phyloP scores from a whole-genome alignment of 163 green algal species.

The Chloroidium sp. region DNA sequence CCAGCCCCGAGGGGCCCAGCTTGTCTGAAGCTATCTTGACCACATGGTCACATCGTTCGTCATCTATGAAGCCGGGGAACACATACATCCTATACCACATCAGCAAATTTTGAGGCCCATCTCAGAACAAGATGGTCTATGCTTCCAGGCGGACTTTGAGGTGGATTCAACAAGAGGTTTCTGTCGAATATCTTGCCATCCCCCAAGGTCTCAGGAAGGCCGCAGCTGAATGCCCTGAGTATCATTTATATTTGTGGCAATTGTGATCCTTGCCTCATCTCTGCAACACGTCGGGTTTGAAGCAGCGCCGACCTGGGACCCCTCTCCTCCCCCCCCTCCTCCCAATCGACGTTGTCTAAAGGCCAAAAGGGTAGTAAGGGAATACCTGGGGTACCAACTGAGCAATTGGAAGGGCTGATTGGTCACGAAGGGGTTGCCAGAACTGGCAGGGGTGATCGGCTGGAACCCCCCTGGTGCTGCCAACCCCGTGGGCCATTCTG shows the following conservation, averaged over 20 bases:
- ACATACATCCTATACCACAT: conserved; percentile 33
- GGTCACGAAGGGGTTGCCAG: conserved; percentile 28
- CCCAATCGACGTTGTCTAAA: not conserved
- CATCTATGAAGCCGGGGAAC: conserved; percentile 37
- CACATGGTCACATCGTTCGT: conserved; percentile 23
- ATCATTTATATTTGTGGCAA: no score
- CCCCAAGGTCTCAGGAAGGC: not conserved
- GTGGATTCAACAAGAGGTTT: no score
- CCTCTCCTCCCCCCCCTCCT: no score
- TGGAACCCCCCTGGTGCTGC: no score
- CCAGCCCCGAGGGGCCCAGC: conserved; percentile 34
- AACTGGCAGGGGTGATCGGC: conserved; percentile 6
- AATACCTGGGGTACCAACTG: conserved; percentile 33
- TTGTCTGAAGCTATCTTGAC: conserved; percentile 27
- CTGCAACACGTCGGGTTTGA: no score
- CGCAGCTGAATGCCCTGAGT: no score
- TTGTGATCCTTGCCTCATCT: no score
- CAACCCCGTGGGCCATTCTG: no score
- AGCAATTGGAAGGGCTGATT: conserved; percentile 38
- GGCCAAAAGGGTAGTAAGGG: not conserved
- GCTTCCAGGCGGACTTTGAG: no score
- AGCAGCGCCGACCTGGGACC: no score
- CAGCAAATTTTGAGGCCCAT: not conserved
- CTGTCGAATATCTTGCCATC: not conserved
- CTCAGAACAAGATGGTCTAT: not conserved